A percentile compares a stretch with the other conserved stretches of the same genome.
phyloP scores from a whole-genome alignment of 805 yeast species.

The Middelhovenomyces tepae region DNA sequence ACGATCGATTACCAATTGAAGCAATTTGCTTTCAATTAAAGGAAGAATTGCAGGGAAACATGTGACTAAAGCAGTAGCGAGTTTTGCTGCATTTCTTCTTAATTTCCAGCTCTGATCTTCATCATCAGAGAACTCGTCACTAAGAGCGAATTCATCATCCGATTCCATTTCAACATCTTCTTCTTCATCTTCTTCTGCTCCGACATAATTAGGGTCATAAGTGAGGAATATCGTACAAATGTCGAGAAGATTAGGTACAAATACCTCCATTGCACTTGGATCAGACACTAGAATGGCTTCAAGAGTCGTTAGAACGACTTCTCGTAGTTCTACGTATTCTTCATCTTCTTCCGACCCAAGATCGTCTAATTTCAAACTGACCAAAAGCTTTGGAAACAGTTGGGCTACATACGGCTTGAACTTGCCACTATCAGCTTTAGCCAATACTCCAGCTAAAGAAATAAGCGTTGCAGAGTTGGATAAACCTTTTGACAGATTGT shows the following conservation, averaged over 20 bases:
- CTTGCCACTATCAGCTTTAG: conserved; percentile 17
- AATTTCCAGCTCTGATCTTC: conserved; percentile 58
- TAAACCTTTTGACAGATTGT: conserved; percentile 12
- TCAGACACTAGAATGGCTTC: conserved; percentile 32
- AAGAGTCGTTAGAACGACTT: conserved; percentile 38
- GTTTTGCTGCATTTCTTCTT: conserved; percentile 42
- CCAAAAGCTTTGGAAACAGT: conserved; percentile 13
- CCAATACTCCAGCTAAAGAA: conserved; percentile 20
- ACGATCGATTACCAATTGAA: conserved; percentile 38
- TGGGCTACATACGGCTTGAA: conserved; percentile 12
- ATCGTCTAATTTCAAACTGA: conserved; percentile 22
- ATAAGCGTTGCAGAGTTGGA: conserved; percentile 10
- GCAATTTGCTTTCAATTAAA: conserved; percentile 20
- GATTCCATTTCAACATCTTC: conserved; percentile 41
- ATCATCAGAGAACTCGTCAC: conserved; percentile 30
- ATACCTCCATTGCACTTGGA: conserved; percentile 25
- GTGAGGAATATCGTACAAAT: conserved; percentile 27
- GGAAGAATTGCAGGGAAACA: conserved; percentile 32
- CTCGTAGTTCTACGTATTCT: conserved; percentile 40
- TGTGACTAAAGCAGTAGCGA: conserved; percentile 33
- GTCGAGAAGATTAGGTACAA: conserved; percentile 24
- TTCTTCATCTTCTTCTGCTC: conserved; percentile 24
- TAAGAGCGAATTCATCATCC: conserved; percentile 30
- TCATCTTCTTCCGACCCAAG: conserved; percentile 17
- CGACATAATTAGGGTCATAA: conserved; percentile 41